Evolutionary conservation across 345 rosid species (phyloP), one percentile per base, ranked within the genome.

Genomic region (Eucalyptus globulus): DNA sequence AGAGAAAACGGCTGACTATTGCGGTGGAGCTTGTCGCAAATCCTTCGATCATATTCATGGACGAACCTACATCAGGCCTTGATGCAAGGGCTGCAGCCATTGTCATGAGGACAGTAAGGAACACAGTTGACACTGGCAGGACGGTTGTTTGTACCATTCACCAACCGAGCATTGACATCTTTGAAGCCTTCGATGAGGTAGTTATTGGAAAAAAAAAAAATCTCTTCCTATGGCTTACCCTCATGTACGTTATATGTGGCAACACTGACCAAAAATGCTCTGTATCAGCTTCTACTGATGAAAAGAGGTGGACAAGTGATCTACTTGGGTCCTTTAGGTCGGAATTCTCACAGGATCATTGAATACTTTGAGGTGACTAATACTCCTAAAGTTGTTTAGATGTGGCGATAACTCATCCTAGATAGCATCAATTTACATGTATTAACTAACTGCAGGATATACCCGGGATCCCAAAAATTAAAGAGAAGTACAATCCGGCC

Each of bases 31-130:
- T 94, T 88, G 96, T 94, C 83, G 94, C 96, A 29, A 94, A 93
- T 80, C 96, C 96, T 62, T 94, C 96, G 17, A 93, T 93, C 90
- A 94, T 94, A 87, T 94, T 94, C 92, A 94, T 94, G 95, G 95
- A 94, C 56, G 95, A 94, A 58, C 95, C 95, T 47, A 94, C 94
- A 47, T 93, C 95, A 8, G 94, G 95, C 29, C 94, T 94, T 86
- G 95, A 94, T 90, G 95, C 94, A 80, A 92, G 95, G 83, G 95
- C 95, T 80, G 95, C 93, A 44, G 95, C 95, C 89, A 94, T 93
- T 87, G 95, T 94, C 22, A 92, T 94, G 95, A 93, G 95, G 90
- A 92, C 95, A 11, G 94, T 94, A 29, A 92, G 95, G 67, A 92
- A 94, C 89, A 94, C 95, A 1, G 95, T 94, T 21, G 94, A 94